Percentiles rank a stretch among this genome's conserved stretches.
phyloP scores from a whole-genome alignment of 805 yeast genomes.

The Metschnikowia dekortorum region DNA sequence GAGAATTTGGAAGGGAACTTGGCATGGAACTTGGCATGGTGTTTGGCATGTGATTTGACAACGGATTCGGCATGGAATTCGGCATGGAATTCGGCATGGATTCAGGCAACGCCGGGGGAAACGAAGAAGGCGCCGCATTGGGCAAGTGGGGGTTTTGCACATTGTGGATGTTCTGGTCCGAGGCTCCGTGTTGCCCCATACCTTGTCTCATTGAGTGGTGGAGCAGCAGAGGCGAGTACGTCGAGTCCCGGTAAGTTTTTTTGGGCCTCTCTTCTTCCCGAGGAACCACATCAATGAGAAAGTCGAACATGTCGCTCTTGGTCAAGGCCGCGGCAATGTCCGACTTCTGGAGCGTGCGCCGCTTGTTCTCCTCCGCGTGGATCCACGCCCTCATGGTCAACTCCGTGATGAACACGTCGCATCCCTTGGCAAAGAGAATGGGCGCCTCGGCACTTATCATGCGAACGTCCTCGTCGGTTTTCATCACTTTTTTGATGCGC shows the following conservation, averaged over 20 bases:
- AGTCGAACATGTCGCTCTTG: conserved; percentile 95
- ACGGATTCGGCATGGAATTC: not conserved
- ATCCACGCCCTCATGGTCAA: conserved; percentile 99
- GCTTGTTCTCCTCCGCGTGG: conserved; percentile 93
- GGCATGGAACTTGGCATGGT: not conserved
- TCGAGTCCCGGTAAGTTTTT: conserved; percentile 26
- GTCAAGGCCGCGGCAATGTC: conserved; percentile 95
- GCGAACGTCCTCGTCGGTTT: conserved; percentile 93
- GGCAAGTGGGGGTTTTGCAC: not conserved
- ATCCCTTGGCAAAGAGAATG: conserved; percentile 93
- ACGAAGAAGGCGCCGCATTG: not conserved
- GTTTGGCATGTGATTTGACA: not conserved
- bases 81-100: not conserved
- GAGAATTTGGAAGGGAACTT: not conserved
- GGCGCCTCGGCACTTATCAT: conserved; percentile 99
- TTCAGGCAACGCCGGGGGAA: not conserved
- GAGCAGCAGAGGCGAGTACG: conserved; percentile 15
- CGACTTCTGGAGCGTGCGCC: conserved; percentile 88
- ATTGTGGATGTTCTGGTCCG: not conserved
- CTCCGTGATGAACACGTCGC: conserved; percentile 95
- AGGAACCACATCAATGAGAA: conserved; percentile 92
- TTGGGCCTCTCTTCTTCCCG: conserved; percentile 72
- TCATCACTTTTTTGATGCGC: conserved; percentile 95
- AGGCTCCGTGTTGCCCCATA: conserved; percentile 1
- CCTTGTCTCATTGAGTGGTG: conserved; percentile 14